These are phyloP conservation scores for Penicillium arizonense DNA, from an alignment of 495 filamentous ascomycete genomes.

Conservation along the genomic window DNA sequence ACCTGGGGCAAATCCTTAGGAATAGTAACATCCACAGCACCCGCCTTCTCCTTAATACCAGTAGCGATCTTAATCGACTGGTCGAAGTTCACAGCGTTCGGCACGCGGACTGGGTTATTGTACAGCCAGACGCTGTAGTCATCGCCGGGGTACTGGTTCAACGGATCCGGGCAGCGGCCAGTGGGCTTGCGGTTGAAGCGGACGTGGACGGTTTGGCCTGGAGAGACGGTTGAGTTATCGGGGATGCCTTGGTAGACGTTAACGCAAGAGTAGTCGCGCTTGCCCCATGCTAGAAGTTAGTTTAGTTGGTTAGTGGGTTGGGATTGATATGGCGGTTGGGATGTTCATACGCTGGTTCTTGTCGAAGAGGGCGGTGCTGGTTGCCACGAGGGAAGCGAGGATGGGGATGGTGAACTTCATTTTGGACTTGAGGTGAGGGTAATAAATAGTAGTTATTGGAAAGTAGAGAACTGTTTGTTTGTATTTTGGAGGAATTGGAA, in stretches of 20 bases:
- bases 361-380: constrained; percentile 32
- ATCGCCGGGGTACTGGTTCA: constrained; percentile 21
- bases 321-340: not conserved
- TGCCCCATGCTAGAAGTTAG: constrained; percentile 31
- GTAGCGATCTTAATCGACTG: constrained; percentile 21
- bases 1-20: constrained; percentile 30
- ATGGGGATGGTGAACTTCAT: constrained; percentile 37
- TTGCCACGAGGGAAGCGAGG: constrained; percentile 27
- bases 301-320: not conserved
- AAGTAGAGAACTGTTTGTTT: not conserved
- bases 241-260: constrained; percentile 39
- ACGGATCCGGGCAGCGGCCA: constrained; percentile 20
- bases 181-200: constrained; percentile 33
- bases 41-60: constrained; percentile 18
- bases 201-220: constrained; percentile 24
- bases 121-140: constrained; percentile 34
- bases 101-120: constrained; percentile 36
- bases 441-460: not conserved
- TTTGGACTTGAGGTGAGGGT: not conserved
- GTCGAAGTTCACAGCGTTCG: constrained; percentile 22
- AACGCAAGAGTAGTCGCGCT: constrained; percentile 39
- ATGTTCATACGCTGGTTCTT: constrained; percentile 33
- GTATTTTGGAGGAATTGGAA: not conserved
- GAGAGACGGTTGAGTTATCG: constrained; percentile 30
- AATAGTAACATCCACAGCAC: constrained; percentile 26